Evolutionary conservation across 495 filamentous ascomycete genomes (phyloP).

Genomic region (Aspergillus saccharolyticus): DNA sequence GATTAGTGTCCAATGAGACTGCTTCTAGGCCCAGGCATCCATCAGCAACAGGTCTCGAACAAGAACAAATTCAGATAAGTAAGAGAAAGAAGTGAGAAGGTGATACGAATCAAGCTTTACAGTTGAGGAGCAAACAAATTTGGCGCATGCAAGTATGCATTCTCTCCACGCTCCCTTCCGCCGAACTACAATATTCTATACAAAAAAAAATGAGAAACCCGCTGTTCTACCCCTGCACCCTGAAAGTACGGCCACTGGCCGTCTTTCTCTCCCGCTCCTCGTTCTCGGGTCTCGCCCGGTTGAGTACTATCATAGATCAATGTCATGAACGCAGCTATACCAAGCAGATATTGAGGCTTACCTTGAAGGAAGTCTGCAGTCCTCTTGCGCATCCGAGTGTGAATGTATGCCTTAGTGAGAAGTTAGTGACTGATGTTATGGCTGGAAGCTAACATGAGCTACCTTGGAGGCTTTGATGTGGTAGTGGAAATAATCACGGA

Average conservation of each 20-base stretch:
- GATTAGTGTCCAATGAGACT: not conserved
- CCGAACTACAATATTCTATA: conserved; percentile 12
- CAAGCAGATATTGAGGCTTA: conserved; percentile 29
- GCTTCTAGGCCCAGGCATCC: not conserved
- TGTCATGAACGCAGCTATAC: not conserved
- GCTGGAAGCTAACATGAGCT: conserved; percentile 5
- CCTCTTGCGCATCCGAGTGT: conserved; percentile 92
- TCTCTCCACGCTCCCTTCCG: conserved; percentile 5
- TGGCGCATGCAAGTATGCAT: conserved; percentile 4
- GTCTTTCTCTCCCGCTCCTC: conserved; percentile 99
- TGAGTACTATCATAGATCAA: conserved; percentile 59
- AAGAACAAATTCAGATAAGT: not conserved
- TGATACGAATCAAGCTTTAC: not conserved
- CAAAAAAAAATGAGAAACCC: conserved; percentile 14
- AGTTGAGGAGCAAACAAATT: not conserved
- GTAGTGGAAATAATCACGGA: conserved; percentile 99
- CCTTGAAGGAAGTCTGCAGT: conserved; percentile 98
- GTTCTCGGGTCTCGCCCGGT: conserved; percentile 85
- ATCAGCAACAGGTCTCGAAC: not conserved
- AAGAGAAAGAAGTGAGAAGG: not conserved
- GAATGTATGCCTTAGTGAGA: conserved; percentile 75
- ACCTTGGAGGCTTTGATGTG: conserved; percentile 99
- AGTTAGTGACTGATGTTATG: conserved; percentile 15
- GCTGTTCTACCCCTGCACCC: conserved; percentile 53
- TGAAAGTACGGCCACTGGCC: conserved; percentile 91